Percentiles rank a stretch among this genome's conserved stretches.
Conservation (phyloP, 495 filamentous ascomycete genomes). For the Aspergillus carlsbadensis region DNA sequence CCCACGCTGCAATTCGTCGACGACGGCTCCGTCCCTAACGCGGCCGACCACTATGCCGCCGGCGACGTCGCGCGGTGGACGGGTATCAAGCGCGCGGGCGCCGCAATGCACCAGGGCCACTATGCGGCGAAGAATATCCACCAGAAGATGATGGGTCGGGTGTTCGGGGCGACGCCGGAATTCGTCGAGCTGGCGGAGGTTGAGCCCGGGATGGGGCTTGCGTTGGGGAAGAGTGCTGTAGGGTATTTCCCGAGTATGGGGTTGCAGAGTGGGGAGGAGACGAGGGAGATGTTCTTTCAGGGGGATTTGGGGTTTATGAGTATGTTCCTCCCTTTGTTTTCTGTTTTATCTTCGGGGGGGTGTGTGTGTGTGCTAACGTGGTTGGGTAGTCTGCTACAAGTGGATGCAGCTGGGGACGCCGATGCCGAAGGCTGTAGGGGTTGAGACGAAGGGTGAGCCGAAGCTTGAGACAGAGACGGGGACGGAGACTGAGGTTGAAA, state of each 20-base stretch:
- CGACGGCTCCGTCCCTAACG: slow-evolving; percentile 40
- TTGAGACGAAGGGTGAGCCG: no score
- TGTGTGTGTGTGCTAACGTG: slow-evolving; percentile 24
- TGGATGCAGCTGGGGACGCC: slow-evolving; percentile 43
- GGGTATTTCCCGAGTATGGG: slow-evolving; percentile 54
- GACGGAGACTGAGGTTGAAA: no score
- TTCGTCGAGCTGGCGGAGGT: slow-evolving; percentile 48
- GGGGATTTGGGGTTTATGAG: slow-evolving; percentile 63
- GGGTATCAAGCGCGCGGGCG: slow-evolving; percentile 70
- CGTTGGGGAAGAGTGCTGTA: slow-evolving; percentile 63
- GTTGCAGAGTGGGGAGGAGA: slow-evolving; percentile 53
- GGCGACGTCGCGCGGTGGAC: slow-evolving; percentile 52
- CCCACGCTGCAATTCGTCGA: slow-evolving; percentile 35
- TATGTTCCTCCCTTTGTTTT: slow-evolving; percentile 19
- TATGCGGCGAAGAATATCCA: slow-evolving; percentile 60
- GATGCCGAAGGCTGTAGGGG: background rate
- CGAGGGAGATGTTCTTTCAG: slow-evolving; percentile 60
- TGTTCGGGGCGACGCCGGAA: slow-evolving; percentile 31
- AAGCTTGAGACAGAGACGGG: no score
- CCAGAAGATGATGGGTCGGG: slow-evolving; percentile 49
- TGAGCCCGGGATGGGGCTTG: slow-evolving; percentile 64
- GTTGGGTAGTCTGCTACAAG: slow-evolving; percentile 54
- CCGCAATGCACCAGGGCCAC: slow-evolving; percentile 65
- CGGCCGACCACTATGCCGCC: slow-evolving; percentile 56
- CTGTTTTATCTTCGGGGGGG: background rate